Conservation (phyloP, 345 rosid genomes). For the Lepidium aucheri region DNA sequence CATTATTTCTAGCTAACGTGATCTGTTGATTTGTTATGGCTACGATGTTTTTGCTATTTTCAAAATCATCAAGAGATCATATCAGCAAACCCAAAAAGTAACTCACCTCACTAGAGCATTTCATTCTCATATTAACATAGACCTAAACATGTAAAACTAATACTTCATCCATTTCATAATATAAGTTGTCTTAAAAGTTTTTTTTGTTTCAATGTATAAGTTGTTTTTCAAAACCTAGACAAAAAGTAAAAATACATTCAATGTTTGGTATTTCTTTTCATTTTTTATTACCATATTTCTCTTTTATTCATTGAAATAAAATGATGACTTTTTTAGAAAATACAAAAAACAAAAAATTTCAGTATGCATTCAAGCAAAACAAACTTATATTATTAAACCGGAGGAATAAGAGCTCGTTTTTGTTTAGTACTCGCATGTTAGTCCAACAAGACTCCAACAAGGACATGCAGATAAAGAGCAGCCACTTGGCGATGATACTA, state of each 20-base stretch:
- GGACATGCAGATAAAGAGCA: slow-evolving; percentile 23
- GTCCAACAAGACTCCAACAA: slow-evolving; percentile 16
- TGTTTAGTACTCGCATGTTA: neutral
- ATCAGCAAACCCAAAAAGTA: neutral
- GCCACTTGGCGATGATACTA: slow-evolving; percentile 23
- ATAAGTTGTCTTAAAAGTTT: too few species aligned
- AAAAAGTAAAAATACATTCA: too few species aligned
- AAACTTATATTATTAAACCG: too few species aligned
- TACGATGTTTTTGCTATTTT: neutral
- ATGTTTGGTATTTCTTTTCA: too few species aligned
- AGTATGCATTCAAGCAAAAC: too few species aligned
- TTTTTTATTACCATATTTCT: too few species aligned
- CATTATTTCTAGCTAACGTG: neutral
- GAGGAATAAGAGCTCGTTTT: neutral
- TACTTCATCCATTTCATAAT: too few species aligned
- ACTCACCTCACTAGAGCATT: neutral
- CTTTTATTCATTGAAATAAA: too few species aligned
- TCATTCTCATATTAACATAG: slow-evolving; percentile 2
- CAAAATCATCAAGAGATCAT: neutral
- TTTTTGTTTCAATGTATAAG: too few species aligned
- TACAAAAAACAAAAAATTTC: too few species aligned
- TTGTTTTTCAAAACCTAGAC: too few species aligned
- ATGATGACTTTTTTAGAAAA: too few species aligned
- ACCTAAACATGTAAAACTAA: neutral
- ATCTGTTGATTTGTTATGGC: neutral